Percentiles rank a stretch among this genome's conserved stretches.
Conservation (phyloP, 179 eudicot species). For the Heliamphora ciliata region DNA sequence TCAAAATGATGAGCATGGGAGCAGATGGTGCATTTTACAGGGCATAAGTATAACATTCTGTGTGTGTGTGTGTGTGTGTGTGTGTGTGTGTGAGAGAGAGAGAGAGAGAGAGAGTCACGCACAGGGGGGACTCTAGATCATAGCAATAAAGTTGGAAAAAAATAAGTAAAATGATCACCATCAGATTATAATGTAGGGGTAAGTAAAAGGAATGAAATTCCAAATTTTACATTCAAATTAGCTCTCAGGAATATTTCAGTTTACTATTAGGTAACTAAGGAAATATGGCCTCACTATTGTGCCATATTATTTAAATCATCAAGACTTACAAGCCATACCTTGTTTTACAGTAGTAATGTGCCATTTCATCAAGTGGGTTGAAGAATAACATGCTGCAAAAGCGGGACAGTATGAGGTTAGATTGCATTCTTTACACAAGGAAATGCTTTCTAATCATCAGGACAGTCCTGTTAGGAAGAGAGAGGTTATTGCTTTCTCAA, state of each 20-base stretch:
- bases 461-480: not conserved
- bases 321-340: not conserved
- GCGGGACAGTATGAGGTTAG: conserved; percentile 6
- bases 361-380: conserved; percentile 22
- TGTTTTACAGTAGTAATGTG: not conserved
- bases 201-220: not conserved
- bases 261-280: not conserved
- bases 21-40: not conserved
- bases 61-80: not conserved
- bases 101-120: too few species aligned
- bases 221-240: not conserved
- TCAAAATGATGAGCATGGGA: not conserved
- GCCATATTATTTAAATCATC: not conserved
- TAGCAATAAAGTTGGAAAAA: too few species aligned
- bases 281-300: not conserved
- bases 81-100: too few species aligned
- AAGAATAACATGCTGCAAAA: conserved; percentile 36
- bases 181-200: not conserved
- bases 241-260: not conserved
- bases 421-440: not conserved
- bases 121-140: not conserved
- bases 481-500: not conserved
- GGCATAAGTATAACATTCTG: not conserved
- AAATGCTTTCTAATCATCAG: not conserved
- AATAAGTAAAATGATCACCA: not conserved